Evolutionary conservation across 2,329 filamentous ascomycete species (phyloP).

Genomic region (Clonostachys rosea): DNA sequence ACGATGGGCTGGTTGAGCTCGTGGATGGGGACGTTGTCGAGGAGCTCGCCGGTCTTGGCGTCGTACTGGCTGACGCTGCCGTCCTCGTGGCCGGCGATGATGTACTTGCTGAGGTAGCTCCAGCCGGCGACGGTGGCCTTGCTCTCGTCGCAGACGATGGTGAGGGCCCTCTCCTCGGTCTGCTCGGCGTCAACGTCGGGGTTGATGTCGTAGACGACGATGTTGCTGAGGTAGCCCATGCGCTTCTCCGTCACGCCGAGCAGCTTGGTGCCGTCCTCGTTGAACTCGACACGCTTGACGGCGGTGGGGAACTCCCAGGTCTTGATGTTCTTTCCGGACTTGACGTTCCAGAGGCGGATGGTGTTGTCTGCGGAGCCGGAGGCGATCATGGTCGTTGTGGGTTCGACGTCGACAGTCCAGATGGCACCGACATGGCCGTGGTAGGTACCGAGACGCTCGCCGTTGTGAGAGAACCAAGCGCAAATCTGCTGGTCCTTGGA

Average conservation of each 20-base stretch:
- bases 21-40: slow-evolving; percentile 79
- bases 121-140: slow-evolving; percentile 97
- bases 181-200: slow-evolving; percentile 80
- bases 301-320: slow-evolving; percentile 96
- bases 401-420: slow-evolving; percentile 97
- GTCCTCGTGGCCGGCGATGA: slow-evolving; percentile 96
- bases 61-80: slow-evolving; percentile 90
- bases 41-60: slow-evolving; percentile 80
- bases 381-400: slow-evolving; percentile 80
- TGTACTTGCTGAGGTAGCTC: slow-evolving; percentile 92
- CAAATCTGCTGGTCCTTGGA: slow-evolving; percentile 96
- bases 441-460: slow-evolving; percentile 95
- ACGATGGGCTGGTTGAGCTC: slow-evolving; percentile 80
- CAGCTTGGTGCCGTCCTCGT: slow-evolving; percentile 84
- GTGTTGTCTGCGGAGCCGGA: slow-evolving; percentile 98
- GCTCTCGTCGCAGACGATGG: slow-evolving; percentile 90
- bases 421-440: slow-evolving; percentile 95
- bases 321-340: slow-evolving; percentile 89
- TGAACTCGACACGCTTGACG: slow-evolving; percentile 97
- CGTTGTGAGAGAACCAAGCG: slow-evolving; percentile 96
- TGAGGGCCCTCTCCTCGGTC: slow-evolving; percentile 74
- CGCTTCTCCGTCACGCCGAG: slow-evolving; percentile 97
- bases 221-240: slow-evolving; percentile 92
- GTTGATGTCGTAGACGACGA: slow-evolving; percentile 87
- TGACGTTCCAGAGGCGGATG: slow-evolving; percentile 93